Evolutionary conservation across 768 basidiomycete species (phyloP), one percentile per base, ranked within the genome.

Genomic region (Tulasnella sp.): DNA sequence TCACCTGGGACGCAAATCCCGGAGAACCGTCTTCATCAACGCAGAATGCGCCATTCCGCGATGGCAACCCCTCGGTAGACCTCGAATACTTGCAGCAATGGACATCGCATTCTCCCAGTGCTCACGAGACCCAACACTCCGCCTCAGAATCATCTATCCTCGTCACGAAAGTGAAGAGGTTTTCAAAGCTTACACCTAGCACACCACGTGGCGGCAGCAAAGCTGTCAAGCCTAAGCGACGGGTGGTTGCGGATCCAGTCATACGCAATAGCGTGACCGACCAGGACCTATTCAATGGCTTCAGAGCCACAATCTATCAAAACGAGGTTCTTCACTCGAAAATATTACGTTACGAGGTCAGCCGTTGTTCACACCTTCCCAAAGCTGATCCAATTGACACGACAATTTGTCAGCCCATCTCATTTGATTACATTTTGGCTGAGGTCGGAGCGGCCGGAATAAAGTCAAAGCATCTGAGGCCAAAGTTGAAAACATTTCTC

Each of bases 341-440:
- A 41, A 76, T 87, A 61, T 68, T 87, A 64, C 80, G 83, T 26
- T 84, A 81, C 66, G 83, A 87, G 75, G 84, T 82, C 61, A 24
- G 76, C 51, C n/a, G 21, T 24, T 9, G 8, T 9, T 43, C 42
- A 7, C 30, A 17, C 15, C 27, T 64, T 15, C 34, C 3, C 10
- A 34, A 30, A 19, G 3, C 15, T 7, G 24, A n/a, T 2, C 19
- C 23, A 19, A 23, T 23, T 23, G 26, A 3, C 48, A 13, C 30
- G 26, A 11, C 23, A 32, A 17, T n/a, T 45, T 44, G 21, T 10
- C 51, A 86, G 84, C 84, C 84, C 15, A 73, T 85, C 47, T 73
- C 76, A 63, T 78, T 84, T 58, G 73, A 80, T 58, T 68, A 76
- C 3, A 83, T 85, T 63, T 56, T 78, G 56, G 65, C 72, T 49